Evolutionary conservation across 371 early-diverging fungal genomes (phyloP), one percentile per base, ranked within the genome.

Genomic region (Rhizomucor miehei): DNA sequence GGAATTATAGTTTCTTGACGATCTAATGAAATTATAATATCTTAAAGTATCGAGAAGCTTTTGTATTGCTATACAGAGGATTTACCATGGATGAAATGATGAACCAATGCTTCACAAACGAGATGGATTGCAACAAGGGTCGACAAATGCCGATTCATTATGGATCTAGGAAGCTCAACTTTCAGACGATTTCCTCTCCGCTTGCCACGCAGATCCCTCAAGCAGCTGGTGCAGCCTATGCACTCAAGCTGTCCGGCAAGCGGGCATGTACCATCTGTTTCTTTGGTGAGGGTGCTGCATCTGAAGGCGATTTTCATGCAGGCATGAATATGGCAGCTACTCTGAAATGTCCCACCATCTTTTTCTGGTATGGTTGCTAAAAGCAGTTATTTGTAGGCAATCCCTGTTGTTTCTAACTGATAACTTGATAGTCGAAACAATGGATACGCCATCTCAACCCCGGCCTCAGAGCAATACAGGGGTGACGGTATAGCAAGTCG

Each of bases 111-210:
- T 97, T 93, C 73, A 84, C 89, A n/a, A 98, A 97, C 65, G 89
- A 81, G 6, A 52, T 71, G 36, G 98, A 97, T 68, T 67, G 75
- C 47, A 95, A 96, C 51, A 97, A 97, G 75, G 98, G 98, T 19
- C 86, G 98, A 21, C 98, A 98, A 71, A 98, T 98, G 98, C 98
- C 98, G 24, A 86, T 98, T 35, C 98, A 98, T 67, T 98, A 97
- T 68, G 97, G 97, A 1, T 86, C 89, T 21, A 80, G 78, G 54
- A 84, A 81, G 43, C 79, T 84, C 43, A 88, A 93, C 60, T 94
- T 98, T 71, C 95, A 96, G 68, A 96, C 98, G 5, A 97, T 98
- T 52, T 97, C 97, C 19, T 95, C 96, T 12, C 96, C 98, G 16
- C 71, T 98, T 52, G 97, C 89, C 35, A 97, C 98, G 6, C 98